Evolutionary conservation across 2,329 filamentous ascomycete species (phyloP), one percentile per base, ranked within the genome.

Genomic region (Dryadomyces sulphureus): DNA sequence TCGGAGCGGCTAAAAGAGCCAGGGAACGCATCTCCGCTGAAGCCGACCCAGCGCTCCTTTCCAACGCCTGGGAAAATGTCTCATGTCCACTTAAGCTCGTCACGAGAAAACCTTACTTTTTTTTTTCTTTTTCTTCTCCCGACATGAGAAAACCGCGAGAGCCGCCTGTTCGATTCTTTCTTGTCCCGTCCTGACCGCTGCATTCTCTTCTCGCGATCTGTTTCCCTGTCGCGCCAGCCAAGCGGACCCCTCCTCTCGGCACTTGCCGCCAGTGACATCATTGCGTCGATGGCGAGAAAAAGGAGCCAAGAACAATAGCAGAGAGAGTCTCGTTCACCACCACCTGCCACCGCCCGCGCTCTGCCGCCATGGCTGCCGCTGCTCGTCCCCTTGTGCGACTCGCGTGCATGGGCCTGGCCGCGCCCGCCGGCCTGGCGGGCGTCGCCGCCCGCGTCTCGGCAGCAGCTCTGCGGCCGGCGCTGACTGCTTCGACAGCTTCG

Each of bases 211-310:
- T 12, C n/a, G 8, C 19, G 7, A 30, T 9, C 30, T 35, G n/a
- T 35, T 11, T 14, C 32, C 8, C 11, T 32, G n/a, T n/a, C n/a
- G n/a, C n/a, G n/a, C n/a, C n/a, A n/a, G n/a, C n/a, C n/a, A n/a
- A n/a, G n/a, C n/a, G n/a, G n/a, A n/a, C n/a, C 22, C 19, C 5
- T 24, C 20, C 7, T 14, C 20, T 41, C 41, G 38, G 21, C 38
- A 41, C 21, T 14, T 5, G 21, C 38, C 21, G 21, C 19, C 22
- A 14, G 43, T 45, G 43, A 45, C 43, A 45, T 45, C 43, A 45
- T 45, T 21, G 35, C 14, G 11, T 45, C 43, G 1, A 45, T 45
- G 36, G 43, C 25, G 32, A 38, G 16, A 7, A n/a, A n/a, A 36
- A 16, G 12, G 14, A 19, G 11, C 16, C 16, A 36, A 16, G 11